phyloP scores from a whole-genome alignment of 805 yeast species.

The Tetrapisispora namnaoensis region DNA sequence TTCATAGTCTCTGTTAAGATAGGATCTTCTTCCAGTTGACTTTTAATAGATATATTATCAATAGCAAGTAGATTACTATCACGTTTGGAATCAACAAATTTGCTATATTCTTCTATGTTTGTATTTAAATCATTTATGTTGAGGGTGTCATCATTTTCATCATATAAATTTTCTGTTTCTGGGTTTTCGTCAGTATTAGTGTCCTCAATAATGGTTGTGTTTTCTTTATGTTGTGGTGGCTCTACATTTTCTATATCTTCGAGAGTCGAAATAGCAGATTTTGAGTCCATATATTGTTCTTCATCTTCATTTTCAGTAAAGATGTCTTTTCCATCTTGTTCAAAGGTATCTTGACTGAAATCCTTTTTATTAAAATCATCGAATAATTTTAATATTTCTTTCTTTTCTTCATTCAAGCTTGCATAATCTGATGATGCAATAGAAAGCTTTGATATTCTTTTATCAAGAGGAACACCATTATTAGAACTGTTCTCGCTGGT shows the following conservation, averaged over 20 bases:
- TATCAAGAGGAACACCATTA: background rate
- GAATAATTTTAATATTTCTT: constrained; percentile 1
- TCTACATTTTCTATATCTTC: background rate
- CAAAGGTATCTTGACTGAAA: background rate
- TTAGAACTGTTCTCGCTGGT: background rate
- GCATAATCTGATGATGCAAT: background rate
- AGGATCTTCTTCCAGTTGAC: background rate
- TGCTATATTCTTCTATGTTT: background rate
- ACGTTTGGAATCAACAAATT: background rate
- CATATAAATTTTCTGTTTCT: background rate
- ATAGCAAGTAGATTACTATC: constrained; percentile 1
- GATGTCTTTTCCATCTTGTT: background rate
- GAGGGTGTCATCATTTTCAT: background rate
- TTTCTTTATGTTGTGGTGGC: background rate
- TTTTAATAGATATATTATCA: background rate
- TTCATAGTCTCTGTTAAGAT: too few relatives aligned
- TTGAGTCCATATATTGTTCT: background rate
- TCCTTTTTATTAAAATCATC: background rate
- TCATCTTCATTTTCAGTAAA: background rate
- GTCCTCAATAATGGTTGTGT: background rate
- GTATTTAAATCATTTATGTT: background rate
- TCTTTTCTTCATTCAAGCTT: constrained; percentile 1
- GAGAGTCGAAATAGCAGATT: background rate
- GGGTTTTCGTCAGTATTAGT: background rate
- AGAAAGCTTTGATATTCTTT: background rate